Percentiles rank a stretch among this genome's conserved stretches.
These are phyloP conservation scores for Penicillium paradoxum DNA, from an alignment of 495 filamentous ascomycete species.

Conservation along the genomic window DNA sequence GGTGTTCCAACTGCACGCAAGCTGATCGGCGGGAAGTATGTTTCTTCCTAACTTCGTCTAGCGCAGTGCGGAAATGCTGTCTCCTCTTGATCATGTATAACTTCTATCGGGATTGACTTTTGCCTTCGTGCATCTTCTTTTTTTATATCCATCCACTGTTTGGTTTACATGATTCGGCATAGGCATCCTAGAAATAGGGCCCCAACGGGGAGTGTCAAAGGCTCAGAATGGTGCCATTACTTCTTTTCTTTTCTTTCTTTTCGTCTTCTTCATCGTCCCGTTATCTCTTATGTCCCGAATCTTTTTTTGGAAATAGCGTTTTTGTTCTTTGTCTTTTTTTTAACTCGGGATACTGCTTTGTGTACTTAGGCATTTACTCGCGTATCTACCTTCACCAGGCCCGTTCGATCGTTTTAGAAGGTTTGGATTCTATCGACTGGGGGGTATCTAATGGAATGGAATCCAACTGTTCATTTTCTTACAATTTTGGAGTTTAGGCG, in stretches of 20 bases:
- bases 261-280: slow-evolving; percentile 13
- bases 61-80: neutral
- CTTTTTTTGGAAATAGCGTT: slow-evolving; percentile 24
- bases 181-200: neutral
- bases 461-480: neutral
- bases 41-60: slow-evolving; percentile 24
- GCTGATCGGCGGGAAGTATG: slow-evolving; percentile 74
- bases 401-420: slow-evolving; percentile 10
- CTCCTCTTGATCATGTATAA: slow-evolving; percentile 12
- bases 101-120: neutral
- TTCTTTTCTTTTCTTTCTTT: slow-evolving; percentile 11
- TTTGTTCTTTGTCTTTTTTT: slow-evolving; percentile 3
- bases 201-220: neutral
- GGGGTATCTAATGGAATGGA: slow-evolving; percentile 2
- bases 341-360: neutral
- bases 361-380: slow-evolving; percentile 24
- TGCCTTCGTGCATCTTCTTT: neutral
- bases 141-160: neutral
- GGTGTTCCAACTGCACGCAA: slow-evolving; percentile 67
- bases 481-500: neutral
- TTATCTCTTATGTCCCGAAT: slow-evolving; percentile 11
- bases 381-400: slow-evolving; percentile 13
- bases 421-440: slow-evolving; percentile 8
- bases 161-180: neutral
- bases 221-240: slow-evolving; percentile 4